These are phyloP conservation scores for Phytopythium sindhum DNA, from an alignment of 352 stramenopile species.

Conservation along the genomic window DNA sequence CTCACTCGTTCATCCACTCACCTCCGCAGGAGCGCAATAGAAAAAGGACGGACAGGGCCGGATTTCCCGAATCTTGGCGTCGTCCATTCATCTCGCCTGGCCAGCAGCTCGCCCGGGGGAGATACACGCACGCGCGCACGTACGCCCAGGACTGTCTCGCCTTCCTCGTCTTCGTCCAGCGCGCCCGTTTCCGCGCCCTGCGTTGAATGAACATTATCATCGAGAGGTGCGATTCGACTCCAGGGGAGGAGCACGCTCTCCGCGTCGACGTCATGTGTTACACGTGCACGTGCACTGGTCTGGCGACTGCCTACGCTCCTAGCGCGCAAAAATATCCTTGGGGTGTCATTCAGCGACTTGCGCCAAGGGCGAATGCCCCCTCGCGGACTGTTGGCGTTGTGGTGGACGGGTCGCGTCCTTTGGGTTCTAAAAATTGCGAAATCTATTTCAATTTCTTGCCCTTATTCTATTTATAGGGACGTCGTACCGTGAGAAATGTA, in stretches of 20 bases:
- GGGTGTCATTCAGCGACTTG: not conserved
- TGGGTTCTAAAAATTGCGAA: not conserved
- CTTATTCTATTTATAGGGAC: not conserved
- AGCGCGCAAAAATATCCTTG: not conserved
- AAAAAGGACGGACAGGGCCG: not conserved
- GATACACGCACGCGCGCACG: not conserved
- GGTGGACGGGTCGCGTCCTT: not conserved
- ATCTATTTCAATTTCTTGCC: not conserved
- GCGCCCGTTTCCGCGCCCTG: not conserved
- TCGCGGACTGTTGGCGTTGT: not conserved
- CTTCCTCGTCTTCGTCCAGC: not conserved
- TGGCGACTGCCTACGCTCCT: not conserved
- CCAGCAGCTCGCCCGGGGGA: too few relatives aligned
- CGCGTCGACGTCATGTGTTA: not conserved
- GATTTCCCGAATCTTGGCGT: not conserved
- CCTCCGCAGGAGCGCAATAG: too few relatives aligned
- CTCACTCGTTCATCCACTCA: too few relatives aligned
- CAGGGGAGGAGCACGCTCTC: too few relatives aligned
- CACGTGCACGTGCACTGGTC: not conserved
- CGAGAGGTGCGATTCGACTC: not conserved
- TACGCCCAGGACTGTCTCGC: not conserved
- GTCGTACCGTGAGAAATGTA: not conserved
- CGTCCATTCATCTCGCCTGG: not conserved
- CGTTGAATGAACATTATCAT: not conserved
- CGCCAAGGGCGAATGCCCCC: not conserved